Percentiles rank a stretch among this genome's conserved stretches.
phyloP scores from a whole-genome alignment of 1,139 yeast genomes.

The Kluyveromyces sp. region DNA sequence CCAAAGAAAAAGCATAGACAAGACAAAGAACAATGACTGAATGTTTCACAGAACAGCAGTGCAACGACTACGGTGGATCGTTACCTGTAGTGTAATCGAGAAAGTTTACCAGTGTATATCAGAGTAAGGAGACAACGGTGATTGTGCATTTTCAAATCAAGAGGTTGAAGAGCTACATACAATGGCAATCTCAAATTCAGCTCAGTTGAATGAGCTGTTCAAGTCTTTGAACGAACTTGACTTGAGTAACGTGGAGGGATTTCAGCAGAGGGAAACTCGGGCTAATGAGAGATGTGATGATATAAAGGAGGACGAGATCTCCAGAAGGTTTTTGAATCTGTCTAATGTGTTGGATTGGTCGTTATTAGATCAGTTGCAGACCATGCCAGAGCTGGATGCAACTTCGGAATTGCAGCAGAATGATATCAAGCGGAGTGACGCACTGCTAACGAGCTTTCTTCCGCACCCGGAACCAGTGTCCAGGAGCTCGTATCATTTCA shows the following conservation, averaged over 20 bases:
- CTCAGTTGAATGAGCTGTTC: slow-evolving; percentile 3
- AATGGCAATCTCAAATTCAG: not conserved
- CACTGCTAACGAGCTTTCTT: slow-evolving; percentile 34
- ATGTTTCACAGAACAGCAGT: no score
- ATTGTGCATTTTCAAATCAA: not conserved
- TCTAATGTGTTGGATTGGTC: slow-evolving; percentile 27
- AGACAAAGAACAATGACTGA: not conserved
- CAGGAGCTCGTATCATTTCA: slow-evolving; percentile 53
- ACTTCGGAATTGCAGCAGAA: slow-evolving; percentile 15
- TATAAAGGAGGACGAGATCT: slow-evolving; percentile 12
- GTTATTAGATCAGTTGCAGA: slow-evolving; percentile 29
- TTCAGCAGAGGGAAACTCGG: slow-evolving; percentile 2
- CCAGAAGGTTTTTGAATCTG: slow-evolving; percentile 22
- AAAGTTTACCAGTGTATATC: not conserved
- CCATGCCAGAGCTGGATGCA: slow-evolving; percentile 20
- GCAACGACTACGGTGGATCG: not conserved
- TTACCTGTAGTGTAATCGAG: not conserved
- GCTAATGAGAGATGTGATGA: not conserved
- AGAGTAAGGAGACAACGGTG: not conserved
- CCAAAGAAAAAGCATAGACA: no score
- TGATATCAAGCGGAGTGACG: slow-evolving; percentile 26
- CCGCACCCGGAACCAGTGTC: slow-evolving; percentile 46
- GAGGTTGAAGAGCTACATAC: not conserved
- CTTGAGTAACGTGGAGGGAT: not conserved
- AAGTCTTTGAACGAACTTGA: slow-evolving; percentile 2